Conservation (phyloP, 441 rosid species). For the Caryocar brasiliense region DNA sequence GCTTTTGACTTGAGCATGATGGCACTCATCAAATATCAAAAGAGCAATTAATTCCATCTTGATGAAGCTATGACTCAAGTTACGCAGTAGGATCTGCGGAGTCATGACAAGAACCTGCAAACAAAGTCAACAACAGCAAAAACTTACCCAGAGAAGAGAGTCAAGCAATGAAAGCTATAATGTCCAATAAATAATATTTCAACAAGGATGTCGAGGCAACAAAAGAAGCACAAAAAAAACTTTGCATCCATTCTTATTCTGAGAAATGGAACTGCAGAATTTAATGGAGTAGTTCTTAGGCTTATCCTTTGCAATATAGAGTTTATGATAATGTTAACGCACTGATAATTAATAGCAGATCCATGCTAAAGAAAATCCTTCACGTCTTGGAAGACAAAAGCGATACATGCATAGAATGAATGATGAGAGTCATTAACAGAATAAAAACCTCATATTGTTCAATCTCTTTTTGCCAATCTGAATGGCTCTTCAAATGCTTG, state of each 20-base stretch:
- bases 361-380: no score
- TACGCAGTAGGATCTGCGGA: constrained; percentile 61
- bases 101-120: constrained; percentile 97
- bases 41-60: constrained; percentile 83
- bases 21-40: constrained; percentile 87
- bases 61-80: constrained; percentile 81
- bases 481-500: constrained; percentile 45
- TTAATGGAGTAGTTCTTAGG: no score
- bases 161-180: neutral
- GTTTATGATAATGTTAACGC: no score
- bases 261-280: no score
- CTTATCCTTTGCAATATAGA: no score
- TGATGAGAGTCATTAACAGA: neutral
- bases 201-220: no score
- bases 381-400: neutral
- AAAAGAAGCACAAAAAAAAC: no score
- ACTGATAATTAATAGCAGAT: no score
- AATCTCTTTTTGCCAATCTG: constrained; percentile 71
- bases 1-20: constrained; percentile 86
- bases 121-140: constrained; percentile 7
- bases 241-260: no score
- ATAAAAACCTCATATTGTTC: constrained; percentile 59
- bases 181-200: no score
- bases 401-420: neutral
- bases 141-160: constrained; percentile 8